Evolutionary conservation across 2,329 filamentous ascomycete species (phyloP), one percentile per base, ranked within the genome.

Genomic region (Diplodia mutila): DNA sequence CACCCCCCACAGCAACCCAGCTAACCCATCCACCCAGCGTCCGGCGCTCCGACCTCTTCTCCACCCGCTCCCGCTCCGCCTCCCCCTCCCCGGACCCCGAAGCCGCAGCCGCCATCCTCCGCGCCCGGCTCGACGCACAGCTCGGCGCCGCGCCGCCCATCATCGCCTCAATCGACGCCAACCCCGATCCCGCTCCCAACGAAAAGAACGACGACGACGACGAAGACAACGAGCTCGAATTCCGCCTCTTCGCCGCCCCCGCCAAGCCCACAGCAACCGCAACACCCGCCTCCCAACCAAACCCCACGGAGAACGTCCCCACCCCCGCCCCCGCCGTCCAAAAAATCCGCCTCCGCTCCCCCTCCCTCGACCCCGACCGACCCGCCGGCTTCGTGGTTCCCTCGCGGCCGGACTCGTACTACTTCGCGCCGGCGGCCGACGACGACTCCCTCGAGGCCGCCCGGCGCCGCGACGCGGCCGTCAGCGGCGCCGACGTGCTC

Each of bases 1-100:
- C 55, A 12, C 18, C 59, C 6, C 46, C 27, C 18, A 27, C 42
- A 4, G 27, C 32, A 34, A 34, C 59, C 16, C 16, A 39, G n/a
- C n/a, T 23, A 12, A 23, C 48, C 11, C 23, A 12, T 18, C 12
- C n/a, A 21, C 32, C 7, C 59, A 61, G 59, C 59, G 25, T 61
- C 59, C 59, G 59, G n/a, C 59, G 59, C 59, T 23, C 59, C 42
- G 59, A 61, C 59, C 59, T 61, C 59, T 37, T 42, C 42, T 61
- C 42, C 42, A 4, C 39, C 42, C 14, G 11, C n/a, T 49, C 59
- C 6, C 59, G 42, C 27, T 46, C n/a, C 54, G 23, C 51, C 51
- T 59, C 54, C 1, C 29, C 42, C 18, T 29, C 51, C 2, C 53
- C 53, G 8, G 59, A 61, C 27, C 42, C 42, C 42, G 18, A 46